A percentile compares a stretch with the other conserved stretches of the same genome.
Evolutionary conservation across 2,329 filamentous ascomycete species (phyloP).

Genomic region (Waltergamsia citrina): DNA sequence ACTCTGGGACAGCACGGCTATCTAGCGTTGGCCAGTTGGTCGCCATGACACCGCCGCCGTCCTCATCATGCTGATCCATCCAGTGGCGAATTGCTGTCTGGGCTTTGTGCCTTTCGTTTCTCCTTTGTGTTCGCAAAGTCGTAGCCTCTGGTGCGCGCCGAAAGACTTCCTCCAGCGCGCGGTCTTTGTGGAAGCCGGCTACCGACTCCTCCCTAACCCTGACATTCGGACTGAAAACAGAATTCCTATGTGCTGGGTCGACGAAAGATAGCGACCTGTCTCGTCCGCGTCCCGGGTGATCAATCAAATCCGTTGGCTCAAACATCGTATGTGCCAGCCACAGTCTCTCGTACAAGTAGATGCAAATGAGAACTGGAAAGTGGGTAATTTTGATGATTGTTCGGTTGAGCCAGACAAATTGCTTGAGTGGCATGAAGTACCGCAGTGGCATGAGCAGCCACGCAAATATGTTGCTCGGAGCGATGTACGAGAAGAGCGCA

Average conservation of each 20-base stretch:
- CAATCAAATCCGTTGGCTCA: constrained; percentile 79
- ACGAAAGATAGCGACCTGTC: constrained; percentile 45
- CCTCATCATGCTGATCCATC: constrained; percentile 67
- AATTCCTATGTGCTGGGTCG: constrained; percentile 43
- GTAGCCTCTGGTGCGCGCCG: constrained; percentile 59
- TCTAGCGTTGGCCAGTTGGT: constrained; percentile 41
- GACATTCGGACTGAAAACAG: constrained; percentile 63
- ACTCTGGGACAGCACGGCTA: constrained; percentile 32
- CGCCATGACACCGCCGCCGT: constrained; percentile 31
- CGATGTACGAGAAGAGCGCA: constrained; percentile 85
- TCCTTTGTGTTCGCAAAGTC: constrained; percentile 48
- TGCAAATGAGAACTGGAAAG: constrained; percentile 75
- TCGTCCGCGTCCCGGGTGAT: constrained; percentile 48
- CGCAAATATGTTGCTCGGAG: constrained; percentile 82
- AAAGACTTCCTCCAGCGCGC: constrained; percentile 86
- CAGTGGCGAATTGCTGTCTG: constrained; percentile 78
- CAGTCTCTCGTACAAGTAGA: constrained; percentile 79
- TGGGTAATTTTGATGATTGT: constrained; percentile 86
- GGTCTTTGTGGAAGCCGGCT: constrained; percentile 81
- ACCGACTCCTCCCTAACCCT: constrained; percentile 79
- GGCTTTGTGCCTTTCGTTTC: constrained; percentile 60
- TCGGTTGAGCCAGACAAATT: constrained; percentile 82
- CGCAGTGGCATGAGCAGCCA: constrained; percentile 81
- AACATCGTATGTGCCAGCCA: constrained; percentile 69
- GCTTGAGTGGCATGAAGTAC: constrained; percentile 68